phyloP scores from a whole-genome alignment of 1,284 basidiomycete genomes.

The Ustilago cynodontis region DNA sequence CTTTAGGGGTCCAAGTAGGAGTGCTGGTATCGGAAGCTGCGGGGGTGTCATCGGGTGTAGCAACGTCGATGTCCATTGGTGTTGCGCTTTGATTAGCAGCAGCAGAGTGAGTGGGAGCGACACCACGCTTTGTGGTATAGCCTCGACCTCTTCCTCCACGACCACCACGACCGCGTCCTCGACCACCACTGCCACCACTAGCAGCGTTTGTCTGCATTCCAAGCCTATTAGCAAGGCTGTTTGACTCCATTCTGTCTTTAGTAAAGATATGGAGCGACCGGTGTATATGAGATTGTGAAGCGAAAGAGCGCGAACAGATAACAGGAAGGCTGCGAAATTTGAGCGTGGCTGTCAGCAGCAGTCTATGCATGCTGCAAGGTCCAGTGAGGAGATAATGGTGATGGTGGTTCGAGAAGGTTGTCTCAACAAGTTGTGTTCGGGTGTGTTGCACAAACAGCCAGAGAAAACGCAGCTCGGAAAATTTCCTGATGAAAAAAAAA shows the following conservation, averaged over 20 bases:
- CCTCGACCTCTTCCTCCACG: constrained; percentile 27
- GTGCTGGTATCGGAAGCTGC: constrained; percentile 28
- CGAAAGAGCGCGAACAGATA: constrained; percentile 20
- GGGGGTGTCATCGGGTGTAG: constrained; percentile 43
- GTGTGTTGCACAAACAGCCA: too few relatives aligned
- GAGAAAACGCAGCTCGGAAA: too few relatives aligned
- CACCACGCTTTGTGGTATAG: too few relatives aligned
- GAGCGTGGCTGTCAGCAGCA: too few relatives aligned
- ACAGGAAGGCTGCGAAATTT: too few relatives aligned
- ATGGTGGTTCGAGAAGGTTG: too few relatives aligned
- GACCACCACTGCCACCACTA: constrained; percentile 4
- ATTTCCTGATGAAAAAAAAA: too few relatives aligned
- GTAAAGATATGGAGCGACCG: background rate
- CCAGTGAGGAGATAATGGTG: too few relatives aligned
- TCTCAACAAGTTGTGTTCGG: too few relatives aligned
- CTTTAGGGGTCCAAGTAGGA: constrained; percentile 29
- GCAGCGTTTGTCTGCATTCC: constrained; percentile 16
- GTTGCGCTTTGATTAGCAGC: constrained; percentile 4
- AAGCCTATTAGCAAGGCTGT: constrained; percentile 28
- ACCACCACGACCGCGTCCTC: constrained; percentile 19
- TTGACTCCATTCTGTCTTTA: constrained; percentile 29
- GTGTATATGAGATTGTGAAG: background rate
- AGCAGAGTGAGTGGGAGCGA: constrained; percentile 31
- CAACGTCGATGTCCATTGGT: constrained; percentile 75
- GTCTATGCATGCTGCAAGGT: too few relatives aligned